phyloP scores from a whole-genome alignment of 2,329 filamentous ascomycete genomes.

The Nakataea oryzae region DNA sequence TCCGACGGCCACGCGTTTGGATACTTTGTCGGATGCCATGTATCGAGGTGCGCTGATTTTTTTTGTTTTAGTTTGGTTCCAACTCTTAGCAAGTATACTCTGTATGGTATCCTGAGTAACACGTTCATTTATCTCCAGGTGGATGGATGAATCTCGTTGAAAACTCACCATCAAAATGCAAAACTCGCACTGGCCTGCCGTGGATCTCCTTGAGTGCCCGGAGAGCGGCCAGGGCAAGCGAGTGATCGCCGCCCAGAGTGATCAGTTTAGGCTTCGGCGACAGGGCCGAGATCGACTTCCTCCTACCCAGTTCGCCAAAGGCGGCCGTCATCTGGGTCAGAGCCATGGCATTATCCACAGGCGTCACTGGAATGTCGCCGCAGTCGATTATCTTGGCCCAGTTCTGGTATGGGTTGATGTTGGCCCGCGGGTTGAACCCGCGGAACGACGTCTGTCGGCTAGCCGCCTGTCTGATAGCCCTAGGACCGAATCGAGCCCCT shows the following conservation, averaged over 20 bases:
- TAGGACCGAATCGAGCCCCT: slow-evolving; percentile 74
- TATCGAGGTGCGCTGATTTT: slow-evolving; percentile 57
- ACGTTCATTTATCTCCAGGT: no score
- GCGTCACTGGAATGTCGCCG: slow-evolving; percentile 79
- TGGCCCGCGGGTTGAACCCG: slow-evolving; percentile 73
- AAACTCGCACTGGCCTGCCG: slow-evolving; percentile 52
- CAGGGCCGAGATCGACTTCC: slow-evolving; percentile 21
- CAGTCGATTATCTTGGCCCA: slow-evolving; percentile 80
- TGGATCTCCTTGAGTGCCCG: slow-evolving; percentile 54
- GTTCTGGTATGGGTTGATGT: slow-evolving; percentile 71
- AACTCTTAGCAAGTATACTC: no score
- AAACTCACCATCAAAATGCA: slow-evolving; percentile 57
- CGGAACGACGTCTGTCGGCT: slow-evolving; percentile 70
- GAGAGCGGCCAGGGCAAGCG: slow-evolving; percentile 58
- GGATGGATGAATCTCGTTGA: no score
- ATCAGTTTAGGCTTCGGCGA: slow-evolving; percentile 44
- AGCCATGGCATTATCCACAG: slow-evolving; percentile 77
- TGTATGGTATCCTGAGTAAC: no score
- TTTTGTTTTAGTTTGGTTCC: not conserved
- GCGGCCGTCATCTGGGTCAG: slow-evolving; percentile 76
- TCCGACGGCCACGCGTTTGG: slow-evolving; percentile 62
- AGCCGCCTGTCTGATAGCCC: slow-evolving; percentile 77
- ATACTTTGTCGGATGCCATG: slow-evolving; percentile 76
- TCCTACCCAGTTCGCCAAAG: slow-evolving; percentile 54
- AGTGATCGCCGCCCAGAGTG: slow-evolving; percentile 66